These are phyloP conservation scores for Agastache rugosa DNA, from an alignment of 257 asterid genomes.

Conservation along the genomic window DNA sequence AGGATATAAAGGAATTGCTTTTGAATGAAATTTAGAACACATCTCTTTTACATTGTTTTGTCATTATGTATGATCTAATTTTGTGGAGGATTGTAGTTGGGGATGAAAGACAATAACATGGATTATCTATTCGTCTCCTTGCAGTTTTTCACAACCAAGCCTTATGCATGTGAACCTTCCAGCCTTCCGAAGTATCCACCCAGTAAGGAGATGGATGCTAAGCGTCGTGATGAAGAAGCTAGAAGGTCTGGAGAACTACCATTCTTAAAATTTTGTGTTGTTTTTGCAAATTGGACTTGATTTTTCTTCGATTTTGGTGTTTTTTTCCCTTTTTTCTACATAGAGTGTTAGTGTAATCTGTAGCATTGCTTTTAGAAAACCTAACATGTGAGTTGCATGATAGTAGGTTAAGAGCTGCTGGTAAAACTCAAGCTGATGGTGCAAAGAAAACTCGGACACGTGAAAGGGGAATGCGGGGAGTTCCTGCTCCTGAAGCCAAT, in stretches of 20 bases:
- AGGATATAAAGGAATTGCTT: not conserved
- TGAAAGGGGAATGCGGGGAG: conserved; percentile 62
- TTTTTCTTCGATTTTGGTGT: conserved; percentile 1
- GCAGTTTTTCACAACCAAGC: conserved; percentile 79
- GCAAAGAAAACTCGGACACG: conserved; percentile 69
- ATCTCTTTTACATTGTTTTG: not conserved
- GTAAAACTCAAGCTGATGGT: conserved; percentile 64
- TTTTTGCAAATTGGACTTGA: conserved; percentile 5
- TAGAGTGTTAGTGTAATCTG: not conserved
- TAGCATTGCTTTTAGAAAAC: not conserved
- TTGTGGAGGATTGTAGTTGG: conserved; percentile 12
- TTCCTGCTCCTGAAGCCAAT: conserved; percentile 87
- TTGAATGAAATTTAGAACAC: not conserved
- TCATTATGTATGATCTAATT: conserved; percentile 11
- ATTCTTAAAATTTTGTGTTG: not conserved
- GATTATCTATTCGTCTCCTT: conserved; percentile 24
- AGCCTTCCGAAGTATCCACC: conserved; percentile 95
- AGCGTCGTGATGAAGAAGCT: conserved; percentile 88
- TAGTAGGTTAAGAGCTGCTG: conserved; percentile 68
- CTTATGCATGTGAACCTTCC: conserved; percentile 85
- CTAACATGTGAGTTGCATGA: conserved; percentile 30
- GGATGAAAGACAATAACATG: conserved; percentile 5
- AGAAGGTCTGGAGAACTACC: conserved; percentile 61
- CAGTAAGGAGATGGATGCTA: conserved; percentile 94
- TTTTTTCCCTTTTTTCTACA: not conserved